A percentile compares a stretch with the other conserved stretches of the same genome.
Conservation (phyloP, 352 stramenopile genomes). For the Pythium scleroteichum region DNA sequence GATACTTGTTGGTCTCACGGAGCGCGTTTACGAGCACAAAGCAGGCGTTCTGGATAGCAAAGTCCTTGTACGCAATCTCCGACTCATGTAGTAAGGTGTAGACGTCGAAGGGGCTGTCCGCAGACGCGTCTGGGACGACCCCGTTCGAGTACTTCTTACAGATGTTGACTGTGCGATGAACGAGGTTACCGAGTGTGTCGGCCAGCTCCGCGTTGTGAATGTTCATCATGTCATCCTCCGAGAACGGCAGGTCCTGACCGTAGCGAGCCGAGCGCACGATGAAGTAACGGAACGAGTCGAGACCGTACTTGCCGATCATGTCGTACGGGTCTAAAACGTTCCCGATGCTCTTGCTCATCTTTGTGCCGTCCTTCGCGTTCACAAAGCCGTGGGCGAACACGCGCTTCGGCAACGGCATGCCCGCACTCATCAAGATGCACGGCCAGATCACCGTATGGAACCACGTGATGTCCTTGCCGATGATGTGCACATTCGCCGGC, state of each 20-base stretch:
- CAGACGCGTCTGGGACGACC: constrained; percentile 53
- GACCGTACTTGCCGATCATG: constrained; percentile 92
- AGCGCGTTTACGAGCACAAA: constrained; percentile 90
- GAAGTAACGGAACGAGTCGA: constrained; percentile 97
- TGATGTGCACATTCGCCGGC: constrained; percentile 85
- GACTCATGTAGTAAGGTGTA: constrained; percentile 80
- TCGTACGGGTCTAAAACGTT: constrained; percentile 98
- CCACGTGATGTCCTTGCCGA: constrained; percentile 98
- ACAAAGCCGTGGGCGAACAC: constrained; percentile 99
- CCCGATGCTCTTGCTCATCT: constrained; percentile 99
- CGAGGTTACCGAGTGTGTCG: constrained; percentile 94
- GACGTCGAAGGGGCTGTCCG: constrained; percentile 86
- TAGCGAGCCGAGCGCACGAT: constrained; percentile 92
- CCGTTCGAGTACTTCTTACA: constrained; percentile 95
- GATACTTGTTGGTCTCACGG: constrained; percentile 97
- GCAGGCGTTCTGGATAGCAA: constrained; percentile 89
- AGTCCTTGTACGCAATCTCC: constrained; percentile 91
- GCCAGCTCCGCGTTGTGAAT: constrained; percentile 98
- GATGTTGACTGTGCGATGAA: constrained; percentile 96
- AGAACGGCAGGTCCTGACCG: constrained; percentile 95
- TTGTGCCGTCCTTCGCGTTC: constrained; percentile 97
- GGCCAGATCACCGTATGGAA: constrained; percentile 99
- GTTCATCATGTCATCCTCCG: constrained; percentile 91
- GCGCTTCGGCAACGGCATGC: constrained; percentile 91
- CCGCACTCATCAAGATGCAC: constrained; percentile 98